Evolutionary conservation across 2,329 filamentous ascomycete genomes (phyloP).

Genomic region (Venturia aucupariae): DNA sequence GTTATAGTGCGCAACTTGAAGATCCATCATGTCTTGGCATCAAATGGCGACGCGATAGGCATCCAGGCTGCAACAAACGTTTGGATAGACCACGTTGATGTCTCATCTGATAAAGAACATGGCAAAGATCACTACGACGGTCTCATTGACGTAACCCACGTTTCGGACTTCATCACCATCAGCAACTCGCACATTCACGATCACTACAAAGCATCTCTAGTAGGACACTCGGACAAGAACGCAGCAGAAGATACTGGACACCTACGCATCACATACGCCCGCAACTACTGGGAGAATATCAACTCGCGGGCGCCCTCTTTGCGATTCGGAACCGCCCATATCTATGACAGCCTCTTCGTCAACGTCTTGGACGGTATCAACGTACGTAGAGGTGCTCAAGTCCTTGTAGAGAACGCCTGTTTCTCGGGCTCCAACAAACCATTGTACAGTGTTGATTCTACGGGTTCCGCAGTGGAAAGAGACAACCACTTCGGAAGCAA

Average conservation of each 20-base stretch:
- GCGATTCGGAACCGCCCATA: constrained; percentile 58
- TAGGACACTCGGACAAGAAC: constrained; percentile 54
- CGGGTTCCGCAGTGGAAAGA: background rate
- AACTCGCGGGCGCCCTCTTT: constrained; percentile 54
- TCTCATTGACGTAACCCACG: constrained; percentile 56
- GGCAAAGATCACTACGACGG: constrained; percentile 64
- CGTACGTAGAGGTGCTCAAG: constrained; percentile 33
- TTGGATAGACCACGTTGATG: constrained; percentile 57
- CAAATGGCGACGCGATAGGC: constrained; percentile 43
- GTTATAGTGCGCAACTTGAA: constrained; percentile 51
- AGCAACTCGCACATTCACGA: constrained; percentile 45
- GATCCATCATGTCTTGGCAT: constrained; percentile 37
- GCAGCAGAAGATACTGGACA: constrained; percentile 49
- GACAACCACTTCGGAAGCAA: constrained; percentile 5
- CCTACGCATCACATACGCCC: constrained; percentile 54
- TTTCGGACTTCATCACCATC: constrained; percentile 51
- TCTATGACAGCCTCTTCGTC: constrained; percentile 46
- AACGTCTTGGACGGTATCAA: constrained; percentile 32
- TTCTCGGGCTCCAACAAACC: background rate
- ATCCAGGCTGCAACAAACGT: constrained; percentile 41
- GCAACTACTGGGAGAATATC: constrained; percentile 58
- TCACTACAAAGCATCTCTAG: constrained; percentile 54
- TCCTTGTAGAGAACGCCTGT: constrained; percentile 29
- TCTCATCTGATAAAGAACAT: constrained; percentile 22
- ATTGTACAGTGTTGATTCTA: constrained; percentile 3